Percentiles rank a stretch among this genome's conserved stretches.
Conservation (phyloP, 257 asterid genomes). For the Ilex aquifolium region DNA sequence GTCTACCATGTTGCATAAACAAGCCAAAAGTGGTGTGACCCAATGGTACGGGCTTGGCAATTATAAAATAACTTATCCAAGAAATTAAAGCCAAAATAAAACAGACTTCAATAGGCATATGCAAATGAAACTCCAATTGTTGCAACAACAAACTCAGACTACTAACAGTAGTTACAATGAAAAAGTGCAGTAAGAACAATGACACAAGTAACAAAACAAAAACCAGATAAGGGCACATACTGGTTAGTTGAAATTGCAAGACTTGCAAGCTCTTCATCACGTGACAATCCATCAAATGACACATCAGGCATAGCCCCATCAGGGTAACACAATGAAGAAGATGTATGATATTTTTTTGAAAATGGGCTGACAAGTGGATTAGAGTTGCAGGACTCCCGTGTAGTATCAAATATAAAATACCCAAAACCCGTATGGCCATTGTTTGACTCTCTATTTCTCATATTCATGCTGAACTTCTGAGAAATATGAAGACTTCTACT, state of each 20-base stretch:
- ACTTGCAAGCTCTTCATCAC: slow-evolving; percentile 36
- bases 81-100: too few species aligned
- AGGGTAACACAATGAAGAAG: slow-evolving; percentile 47
- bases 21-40: too few species aligned
- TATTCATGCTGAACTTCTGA: slow-evolving; percentile 34
- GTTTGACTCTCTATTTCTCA: slow-evolving; percentile 27
- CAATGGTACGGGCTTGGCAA: too few species aligned
- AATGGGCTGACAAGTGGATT: slow-evolving; percentile 18
- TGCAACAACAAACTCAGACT: too few species aligned
- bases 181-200: too few species aligned
- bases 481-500: slow-evolving; percentile 32
- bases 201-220: not conserved
- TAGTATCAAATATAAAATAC: slow-evolving; percentile 15
- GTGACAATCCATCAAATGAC: slow-evolving; percentile 33
- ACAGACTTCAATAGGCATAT: too few species aligned
- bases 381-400: slow-evolving; percentile 10
- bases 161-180: too few species aligned
- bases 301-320: slow-evolving; percentile 39
- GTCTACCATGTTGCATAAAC: too few species aligned
- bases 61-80: too few species aligned
- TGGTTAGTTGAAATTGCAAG: slow-evolving; percentile 44
- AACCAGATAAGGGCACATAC: slow-evolving; percentile 34
- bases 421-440: slow-evolving; percentile 18
- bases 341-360: slow-evolving; percentile 21
- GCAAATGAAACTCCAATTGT: too few species aligned